phyloP scores from a whole-genome alignment of 2,329 filamentous ascomycete genomes.

The Epichloe elymi region DNA sequence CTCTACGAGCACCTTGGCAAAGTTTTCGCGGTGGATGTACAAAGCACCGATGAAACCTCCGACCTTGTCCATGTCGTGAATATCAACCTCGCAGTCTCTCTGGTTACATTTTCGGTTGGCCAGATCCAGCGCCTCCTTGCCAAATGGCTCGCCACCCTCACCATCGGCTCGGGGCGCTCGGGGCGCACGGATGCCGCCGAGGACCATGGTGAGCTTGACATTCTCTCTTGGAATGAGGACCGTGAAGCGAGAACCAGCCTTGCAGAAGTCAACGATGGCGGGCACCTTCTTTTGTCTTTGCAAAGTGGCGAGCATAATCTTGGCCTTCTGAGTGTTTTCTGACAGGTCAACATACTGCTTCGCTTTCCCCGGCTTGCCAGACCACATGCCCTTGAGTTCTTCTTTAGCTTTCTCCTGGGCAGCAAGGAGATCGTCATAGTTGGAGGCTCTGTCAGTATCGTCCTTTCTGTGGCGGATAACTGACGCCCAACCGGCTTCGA shows the following conservation, averaged over 20 bases:
- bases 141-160: constrained; percentile 80
- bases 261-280: constrained; percentile 91
- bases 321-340: constrained; percentile 86
- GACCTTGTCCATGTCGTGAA: constrained; percentile 89
- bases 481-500: constrained; percentile 87
- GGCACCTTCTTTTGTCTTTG: constrained; percentile 87
- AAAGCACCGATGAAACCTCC: constrained; percentile 94
- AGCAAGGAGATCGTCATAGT: constrained; percentile 79
- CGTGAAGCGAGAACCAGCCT: constrained; percentile 90
- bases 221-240: constrained; percentile 84
- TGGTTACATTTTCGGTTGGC: constrained; percentile 82
- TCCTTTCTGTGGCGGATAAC: constrained; percentile 93
- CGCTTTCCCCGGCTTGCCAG: constrained; percentile 69
- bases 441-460: constrained; percentile 82
- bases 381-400: constrained; percentile 91
- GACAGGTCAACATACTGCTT: constrained; percentile 83
- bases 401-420: constrained; percentile 75
- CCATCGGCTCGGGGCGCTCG: constrained; percentile 65
- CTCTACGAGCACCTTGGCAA: constrained; percentile 84
- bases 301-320: constrained; percentile 78
- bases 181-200: constrained; percentile 84
- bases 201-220: constrained; percentile 86
- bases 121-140: constrained; percentile 86
- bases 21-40: constrained; percentile 89
- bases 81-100: constrained; percentile 89